Conservation (phyloP, 2,329 filamentous ascomycete species). For the Akanthomyces uredinophilus region DNA sequence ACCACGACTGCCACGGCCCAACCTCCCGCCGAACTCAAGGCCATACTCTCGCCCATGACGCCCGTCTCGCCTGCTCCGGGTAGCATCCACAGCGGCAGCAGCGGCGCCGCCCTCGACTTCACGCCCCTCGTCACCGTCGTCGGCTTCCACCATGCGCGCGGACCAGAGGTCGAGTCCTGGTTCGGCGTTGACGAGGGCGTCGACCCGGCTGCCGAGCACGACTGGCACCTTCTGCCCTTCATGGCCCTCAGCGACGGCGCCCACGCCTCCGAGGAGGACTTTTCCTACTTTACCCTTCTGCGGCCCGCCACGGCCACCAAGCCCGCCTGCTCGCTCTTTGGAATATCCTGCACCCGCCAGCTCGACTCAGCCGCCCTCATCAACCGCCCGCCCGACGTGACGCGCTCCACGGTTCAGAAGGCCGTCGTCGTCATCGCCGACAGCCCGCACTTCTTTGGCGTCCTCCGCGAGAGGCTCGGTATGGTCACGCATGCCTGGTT, state of each 20-base stretch:
- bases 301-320: constrained; percentile 49
- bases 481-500: constrained; percentile 97
- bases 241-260: constrained; percentile 96
- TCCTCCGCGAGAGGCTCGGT: constrained; percentile 81
- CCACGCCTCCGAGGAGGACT: constrained; percentile 89
- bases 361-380: constrained; percentile 74
- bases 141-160: constrained; percentile 78
- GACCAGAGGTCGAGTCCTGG: constrained; percentile 91
- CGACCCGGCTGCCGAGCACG: constrained; percentile 77
- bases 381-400: constrained; percentile 80
- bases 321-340: constrained; percentile 80
- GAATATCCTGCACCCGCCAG: constrained; percentile 91
- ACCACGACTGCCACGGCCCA: background rate
- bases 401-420: constrained; percentile 96
- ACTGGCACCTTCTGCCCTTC: constrained; percentile 89
- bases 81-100: constrained; percentile 24
- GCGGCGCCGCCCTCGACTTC: constrained; percentile 33
- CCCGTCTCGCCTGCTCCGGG: constrained; percentile 28
- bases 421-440: constrained; percentile 94
- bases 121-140: constrained; percentile 72
- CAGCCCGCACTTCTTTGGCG: constrained; percentile 82
- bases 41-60: constrained; percentile 28
- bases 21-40: constrained; percentile 18
- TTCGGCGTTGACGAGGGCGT: constrained; percentile 59
- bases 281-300: constrained; percentile 94